Percentiles rank a stretch among this genome's conserved stretches.
phyloP scores from a whole-genome alignment of 345 rosid species.

The Syzygium jambos region DNA sequence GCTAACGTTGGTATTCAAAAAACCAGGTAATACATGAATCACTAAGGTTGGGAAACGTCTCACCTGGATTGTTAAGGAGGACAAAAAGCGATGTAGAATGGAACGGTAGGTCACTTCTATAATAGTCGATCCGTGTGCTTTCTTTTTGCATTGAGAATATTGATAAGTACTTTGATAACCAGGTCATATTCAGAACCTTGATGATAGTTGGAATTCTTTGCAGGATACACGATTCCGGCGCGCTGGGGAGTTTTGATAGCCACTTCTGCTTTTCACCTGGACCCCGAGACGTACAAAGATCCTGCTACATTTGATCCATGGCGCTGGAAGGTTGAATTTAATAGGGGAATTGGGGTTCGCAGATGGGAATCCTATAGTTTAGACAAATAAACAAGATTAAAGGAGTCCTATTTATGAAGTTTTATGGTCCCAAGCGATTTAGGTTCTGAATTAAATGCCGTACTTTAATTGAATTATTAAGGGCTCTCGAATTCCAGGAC shows the following conservation, averaged over 20 bases:
- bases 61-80: not conserved
- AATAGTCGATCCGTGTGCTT: not conserved
- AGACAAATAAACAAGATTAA: not conserved
- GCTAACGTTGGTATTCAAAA: not conserved
- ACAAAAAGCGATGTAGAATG: conserved; percentile 8
- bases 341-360: not conserved
- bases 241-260: conserved; percentile 11
- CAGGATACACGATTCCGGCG: conserved; percentile 18
- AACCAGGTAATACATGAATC: not conserved
- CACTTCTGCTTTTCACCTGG: conserved; percentile 8
- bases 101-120: conserved; percentile 5
- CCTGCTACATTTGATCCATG: conserved; percentile 13
- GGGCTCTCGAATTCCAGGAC: not conserved
- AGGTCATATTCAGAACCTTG: not conserved
- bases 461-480: not conserved
- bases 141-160: not conserved
- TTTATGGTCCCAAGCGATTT: not conserved
- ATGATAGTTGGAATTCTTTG: not conserved
- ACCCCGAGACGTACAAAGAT: conserved; percentile 8
- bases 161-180: not conserved
- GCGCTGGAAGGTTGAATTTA: conserved; percentile 13
- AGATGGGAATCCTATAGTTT: not conserved
- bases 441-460: not conserved
- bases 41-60: not conserved
- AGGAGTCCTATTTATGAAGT: not conserved